Conservation (phyloP, 2,329 filamentous ascomycete genomes). For the Aspergillus tamarii region DNA sequence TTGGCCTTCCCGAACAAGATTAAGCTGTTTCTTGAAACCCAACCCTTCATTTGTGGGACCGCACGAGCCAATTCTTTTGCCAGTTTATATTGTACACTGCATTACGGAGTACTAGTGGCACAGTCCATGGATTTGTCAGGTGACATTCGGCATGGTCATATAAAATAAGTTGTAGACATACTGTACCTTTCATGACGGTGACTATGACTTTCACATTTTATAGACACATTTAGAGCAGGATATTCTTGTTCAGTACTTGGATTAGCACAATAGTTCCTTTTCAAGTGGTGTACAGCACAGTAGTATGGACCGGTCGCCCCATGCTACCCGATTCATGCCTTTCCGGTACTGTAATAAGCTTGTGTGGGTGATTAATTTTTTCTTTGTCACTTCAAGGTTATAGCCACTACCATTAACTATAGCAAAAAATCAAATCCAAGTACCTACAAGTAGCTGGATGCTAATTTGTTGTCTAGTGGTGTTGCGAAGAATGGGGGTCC, state of each 20-base stretch:
- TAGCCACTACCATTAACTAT: background rate
- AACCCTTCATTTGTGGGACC: slow-evolving; percentile 1
- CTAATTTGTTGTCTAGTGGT: no score
- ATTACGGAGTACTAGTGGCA: background rate
- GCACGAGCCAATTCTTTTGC: background rate
- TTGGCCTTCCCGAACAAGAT: slow-evolving; percentile 15
- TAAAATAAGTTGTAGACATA: background rate
- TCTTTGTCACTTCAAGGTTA: background rate
- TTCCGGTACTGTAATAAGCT: background rate
- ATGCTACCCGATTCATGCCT: background rate
- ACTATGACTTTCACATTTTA: background rate
- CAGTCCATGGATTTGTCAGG: background rate
- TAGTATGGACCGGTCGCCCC: no score
- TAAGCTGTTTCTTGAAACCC: slow-evolving; percentile 14
- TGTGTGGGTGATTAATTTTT: background rate
- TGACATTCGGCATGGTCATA: slow-evolving; percentile 8
- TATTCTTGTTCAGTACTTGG: background rate
- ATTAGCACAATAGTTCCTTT: background rate
- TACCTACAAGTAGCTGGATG: background rate
- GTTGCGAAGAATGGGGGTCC: no score
- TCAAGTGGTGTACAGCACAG: background rate
- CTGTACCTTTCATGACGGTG: background rate
- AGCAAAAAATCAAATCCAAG: background rate
- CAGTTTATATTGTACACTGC: background rate
- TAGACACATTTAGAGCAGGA: background rate